Conservation (phyloP, 331 rosid genomes). For the Rosa hybrid region DNA sequence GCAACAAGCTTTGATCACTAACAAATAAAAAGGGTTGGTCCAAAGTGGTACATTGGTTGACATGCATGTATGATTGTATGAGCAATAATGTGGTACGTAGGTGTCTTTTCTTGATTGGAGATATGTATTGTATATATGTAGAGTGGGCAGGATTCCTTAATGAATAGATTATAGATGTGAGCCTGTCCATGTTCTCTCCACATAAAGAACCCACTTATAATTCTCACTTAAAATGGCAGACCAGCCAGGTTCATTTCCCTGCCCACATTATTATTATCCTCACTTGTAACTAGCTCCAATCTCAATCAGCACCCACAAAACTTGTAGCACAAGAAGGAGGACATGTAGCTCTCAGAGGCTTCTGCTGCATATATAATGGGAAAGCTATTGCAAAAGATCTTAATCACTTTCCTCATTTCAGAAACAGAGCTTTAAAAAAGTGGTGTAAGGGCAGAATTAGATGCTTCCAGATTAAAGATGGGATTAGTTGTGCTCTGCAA, state of each 20-base stretch:
- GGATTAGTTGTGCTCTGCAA: not conserved
- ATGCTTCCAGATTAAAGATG: constrained; percentile 12
- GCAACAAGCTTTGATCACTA: not conserved
- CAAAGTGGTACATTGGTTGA: constrained; percentile 16
- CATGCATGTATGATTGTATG: not conserved
- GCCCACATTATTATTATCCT: constrained; percentile 28
- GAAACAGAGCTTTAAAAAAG: constrained; percentile 2
- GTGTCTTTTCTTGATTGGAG: constrained; percentile 2
- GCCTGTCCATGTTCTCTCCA: constrained; percentile 33
- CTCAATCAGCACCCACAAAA: constrained; percentile 16
- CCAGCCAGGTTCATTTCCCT: constrained; percentile 25
- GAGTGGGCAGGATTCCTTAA: constrained; percentile 29
- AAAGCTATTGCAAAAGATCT: constrained; percentile 7
- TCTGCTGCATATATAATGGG: not conserved
- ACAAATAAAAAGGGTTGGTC: not conserved
- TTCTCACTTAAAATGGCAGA: constrained; percentile 34
- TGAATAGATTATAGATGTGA: constrained; percentile 19
- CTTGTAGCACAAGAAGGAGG: constrained; percentile 15
- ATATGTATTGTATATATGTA: not conserved
- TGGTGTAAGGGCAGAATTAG: constrained; percentile 16
- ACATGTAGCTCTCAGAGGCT: constrained; percentile 4
- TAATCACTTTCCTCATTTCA: not conserved
- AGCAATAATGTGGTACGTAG: not conserved
- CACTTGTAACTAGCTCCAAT: constrained; percentile 10
- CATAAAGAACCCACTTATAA: constrained; percentile 24